Evolutionary conservation across 2,329 filamentous ascomycete species (phyloP).

Genomic region (Lithohypha guttulata): DNA sequence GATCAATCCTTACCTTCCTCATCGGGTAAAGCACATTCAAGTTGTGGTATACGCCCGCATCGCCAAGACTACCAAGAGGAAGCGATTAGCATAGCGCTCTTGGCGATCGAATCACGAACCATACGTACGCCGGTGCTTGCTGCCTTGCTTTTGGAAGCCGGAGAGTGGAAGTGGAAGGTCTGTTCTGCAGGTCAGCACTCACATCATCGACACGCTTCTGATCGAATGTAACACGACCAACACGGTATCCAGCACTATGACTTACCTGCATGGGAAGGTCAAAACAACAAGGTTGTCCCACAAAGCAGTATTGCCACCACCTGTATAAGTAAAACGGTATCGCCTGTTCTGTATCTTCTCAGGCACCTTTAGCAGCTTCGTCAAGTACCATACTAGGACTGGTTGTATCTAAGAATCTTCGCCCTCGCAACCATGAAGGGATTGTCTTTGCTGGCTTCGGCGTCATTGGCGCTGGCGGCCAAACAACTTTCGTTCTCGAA

Average conservation of each 20-base stretch:
- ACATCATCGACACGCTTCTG: neutral
- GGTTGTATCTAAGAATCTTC: neutral
- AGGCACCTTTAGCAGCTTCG: too few relatives aligned
- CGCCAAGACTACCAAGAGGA: slow-evolving; percentile 1
- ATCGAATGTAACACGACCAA: slow-evolving; percentile 1
- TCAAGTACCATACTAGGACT: neutral
- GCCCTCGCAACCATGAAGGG: slow-evolving; percentile 2
- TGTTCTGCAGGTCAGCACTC: neutral
- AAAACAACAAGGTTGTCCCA: neutral
- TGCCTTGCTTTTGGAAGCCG: neutral
- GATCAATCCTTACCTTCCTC: neutral
- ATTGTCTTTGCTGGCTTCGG: slow-evolving; percentile 1
- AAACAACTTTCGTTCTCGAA: slow-evolving; percentile 1
- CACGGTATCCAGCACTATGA: neutral
- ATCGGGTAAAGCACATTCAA: neutral
- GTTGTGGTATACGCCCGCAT: too few relatives aligned
- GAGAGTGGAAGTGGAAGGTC: neutral
- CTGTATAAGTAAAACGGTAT: neutral
- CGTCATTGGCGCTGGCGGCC: slow-evolving; percentile 3
- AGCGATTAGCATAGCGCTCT: neutral
- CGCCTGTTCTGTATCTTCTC: too few relatives aligned
- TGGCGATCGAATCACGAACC: neutral
- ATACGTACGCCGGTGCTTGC: neutral
- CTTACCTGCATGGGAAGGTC: neutral
- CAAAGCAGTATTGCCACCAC: neutral